These are phyloP conservation scores for Boletellus sp. DNA, from an alignment of 768 basidiomycete species.

Conservation along the genomic window DNA sequence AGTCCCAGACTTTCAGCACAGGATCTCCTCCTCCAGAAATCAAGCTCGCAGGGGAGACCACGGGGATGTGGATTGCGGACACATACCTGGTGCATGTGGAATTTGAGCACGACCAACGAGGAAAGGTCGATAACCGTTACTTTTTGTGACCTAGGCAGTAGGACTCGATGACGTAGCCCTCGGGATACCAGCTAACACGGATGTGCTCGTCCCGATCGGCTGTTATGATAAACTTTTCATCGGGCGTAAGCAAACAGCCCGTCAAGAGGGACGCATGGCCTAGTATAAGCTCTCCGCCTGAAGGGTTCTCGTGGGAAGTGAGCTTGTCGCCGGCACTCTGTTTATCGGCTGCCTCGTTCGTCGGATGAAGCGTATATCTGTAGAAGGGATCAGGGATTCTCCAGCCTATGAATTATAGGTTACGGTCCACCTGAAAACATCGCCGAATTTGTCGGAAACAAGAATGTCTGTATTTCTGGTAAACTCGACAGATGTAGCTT, in stretches of 20 bases:
- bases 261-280: slow-evolving; percentile 91
- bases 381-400: neutral
- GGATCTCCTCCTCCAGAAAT: slow-evolving; percentile 90
- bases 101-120: neutral
- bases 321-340: slow-evolving; percentile 32
- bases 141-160: slow-evolving; percentile 84
- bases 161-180: slow-evolving; percentile 80
- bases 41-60: slow-evolving; percentile 43
- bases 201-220: slow-evolving; percentile 97
- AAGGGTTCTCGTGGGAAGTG: slow-evolving; percentile 66
- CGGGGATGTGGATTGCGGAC: slow-evolving; percentile 72
- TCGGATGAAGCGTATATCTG: slow-evolving; percentile 60
- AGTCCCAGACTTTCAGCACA: slow-evolving; percentile 74
- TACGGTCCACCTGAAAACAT: slow-evolving; percentile 69
- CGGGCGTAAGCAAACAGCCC: slow-evolving; percentile 59
- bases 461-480: slow-evolving; percentile 64
- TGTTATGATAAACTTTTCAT: slow-evolving; percentile 76
- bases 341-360: slow-evolving; percentile 13
- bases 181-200: slow-evolving; percentile 84
- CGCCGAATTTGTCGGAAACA: slow-evolving; percentile 92
- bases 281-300: slow-evolving; percentile 65
- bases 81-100: slow-evolving; percentile 56
- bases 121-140: slow-evolving; percentile 39
- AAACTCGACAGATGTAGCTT: slow-evolving; percentile 67
- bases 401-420: neutral